A percentile compares a stretch with the other conserved stretches of the same genome.
phyloP scores from a whole-genome alignment of 1,284 basidiomycete species.

The Cryptococcus floricola region DNA sequence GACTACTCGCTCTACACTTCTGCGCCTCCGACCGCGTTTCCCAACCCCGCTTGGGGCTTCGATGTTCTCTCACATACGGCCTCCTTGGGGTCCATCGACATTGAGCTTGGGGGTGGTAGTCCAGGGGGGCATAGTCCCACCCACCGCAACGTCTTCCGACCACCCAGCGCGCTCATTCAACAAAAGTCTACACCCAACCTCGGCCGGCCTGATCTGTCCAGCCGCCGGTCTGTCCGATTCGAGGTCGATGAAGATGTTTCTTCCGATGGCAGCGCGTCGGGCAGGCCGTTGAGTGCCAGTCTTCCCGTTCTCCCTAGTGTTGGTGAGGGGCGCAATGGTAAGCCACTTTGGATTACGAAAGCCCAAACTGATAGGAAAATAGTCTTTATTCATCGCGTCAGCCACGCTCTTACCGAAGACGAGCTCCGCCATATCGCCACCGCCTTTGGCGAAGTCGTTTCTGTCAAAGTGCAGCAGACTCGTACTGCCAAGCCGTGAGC shows the following conservation, averaged over 20 bases:
- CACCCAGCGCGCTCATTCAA: constrained; percentile 2
- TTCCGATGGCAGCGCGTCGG: not conserved
- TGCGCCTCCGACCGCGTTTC: not conserved
- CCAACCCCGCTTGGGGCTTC: not conserved
- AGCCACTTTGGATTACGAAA: not conserved
- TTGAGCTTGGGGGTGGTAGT: constrained; percentile 4
- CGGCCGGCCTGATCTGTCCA: not conserved
- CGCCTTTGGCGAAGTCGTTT: constrained; percentile 29
- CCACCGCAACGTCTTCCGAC: not conserved
- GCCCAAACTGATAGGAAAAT: not conserved
- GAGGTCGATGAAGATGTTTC: constrained; percentile 5
- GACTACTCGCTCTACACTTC: not conserved
- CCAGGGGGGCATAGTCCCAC: not conserved
- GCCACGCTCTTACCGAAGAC: constrained; percentile 14
- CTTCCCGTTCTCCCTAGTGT: constrained; percentile 11
- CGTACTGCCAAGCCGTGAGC: constrained; percentile 13
- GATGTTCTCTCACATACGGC: not conserved
- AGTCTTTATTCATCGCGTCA: constrained; percentile 34
- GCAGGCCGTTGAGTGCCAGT: constrained; percentile 2
- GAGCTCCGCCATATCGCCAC: constrained; percentile 20
- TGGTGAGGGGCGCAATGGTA: constrained; percentile 31
- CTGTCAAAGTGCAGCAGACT: constrained; percentile 18
- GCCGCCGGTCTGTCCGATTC: not conserved
- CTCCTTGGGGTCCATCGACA: not conserved
- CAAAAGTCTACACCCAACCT: constrained; percentile 9